Base-by-base conservation (phyloP, 495 filamentous ascomycete species). In the Aspergillus hancockii region DNA sequence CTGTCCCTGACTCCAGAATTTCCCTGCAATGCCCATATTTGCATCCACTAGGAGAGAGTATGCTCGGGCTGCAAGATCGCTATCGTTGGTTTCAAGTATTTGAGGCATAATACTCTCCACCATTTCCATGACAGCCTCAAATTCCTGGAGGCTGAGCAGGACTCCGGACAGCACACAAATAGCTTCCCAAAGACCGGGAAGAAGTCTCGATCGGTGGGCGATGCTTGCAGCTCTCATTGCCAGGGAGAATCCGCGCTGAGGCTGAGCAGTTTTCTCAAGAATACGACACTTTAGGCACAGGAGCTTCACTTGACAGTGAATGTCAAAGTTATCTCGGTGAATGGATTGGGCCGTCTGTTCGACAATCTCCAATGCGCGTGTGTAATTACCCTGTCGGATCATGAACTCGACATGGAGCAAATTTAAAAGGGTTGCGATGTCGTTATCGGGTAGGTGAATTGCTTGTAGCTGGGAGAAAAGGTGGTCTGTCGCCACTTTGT, bases 31-130 rank as follows among this genome's bases (percentile, higher is more conserved):
- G 0, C 93, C 93, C 81, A 96, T 88, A 63, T 90, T 83, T 0
- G 90, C 88, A 68, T 97, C 92, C 5, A 88, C 91, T 9, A 96
- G 80, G n/a, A 85, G 71, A 19, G 85, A 85, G 71, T 91, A 94
- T 32, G 91, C 79, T 50, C 81, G 79, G 4, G 84, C 93, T 12
- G 81, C 80, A 21, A 92, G 75, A 18, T 75, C 77, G 13, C 82
- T 79, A 52, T 91, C 84, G 58, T 88, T 88, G 34, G 85, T 83
- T 70, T 96, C 91, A 10, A 95, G 77, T 4, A 90, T 83, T 64
- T 92, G 89, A n/a, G 93, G 93, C 66, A 96, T 81, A 19, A 93
- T 81, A 30, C 85, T 85, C 54, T 86, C 82, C 14, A 96, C 68
- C 52, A 98, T 74, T 52, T 82, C 75, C 12, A 75, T 74, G 1